These are phyloP conservation scores for Closterium sp. DNA, from an alignment of 139 green algal species.

Conservation along the genomic window DNA sequence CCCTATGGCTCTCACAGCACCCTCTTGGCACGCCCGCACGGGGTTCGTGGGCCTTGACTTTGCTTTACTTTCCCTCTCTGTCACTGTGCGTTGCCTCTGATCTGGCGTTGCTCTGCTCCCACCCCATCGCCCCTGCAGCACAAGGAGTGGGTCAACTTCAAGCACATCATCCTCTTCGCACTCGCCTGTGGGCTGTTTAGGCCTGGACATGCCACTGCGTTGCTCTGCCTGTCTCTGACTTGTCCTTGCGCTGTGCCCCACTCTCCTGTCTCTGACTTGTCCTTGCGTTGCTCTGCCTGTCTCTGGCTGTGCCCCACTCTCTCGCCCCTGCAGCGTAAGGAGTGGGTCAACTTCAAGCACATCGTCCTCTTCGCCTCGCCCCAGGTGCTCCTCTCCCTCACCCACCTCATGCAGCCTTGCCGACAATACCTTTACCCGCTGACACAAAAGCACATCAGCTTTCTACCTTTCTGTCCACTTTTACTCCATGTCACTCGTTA, in stretches of 20 bases:
- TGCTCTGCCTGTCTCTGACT: not conserved
- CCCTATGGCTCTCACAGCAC: too few relatives aligned
- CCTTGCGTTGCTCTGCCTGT: not conserved
- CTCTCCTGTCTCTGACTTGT: not conserved
- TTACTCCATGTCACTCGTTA: not conserved
- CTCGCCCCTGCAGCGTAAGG: constrained; percentile 21
- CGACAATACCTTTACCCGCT: not conserved
- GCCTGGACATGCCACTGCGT: too few relatives aligned
- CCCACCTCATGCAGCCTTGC: not conserved
- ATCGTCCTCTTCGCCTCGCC: constrained; percentile 59
- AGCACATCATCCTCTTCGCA: too few relatives aligned
- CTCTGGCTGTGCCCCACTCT: not conserved
- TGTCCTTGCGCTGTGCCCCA: not conserved
- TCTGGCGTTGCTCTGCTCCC: not conserved
- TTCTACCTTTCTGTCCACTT: not conserved
- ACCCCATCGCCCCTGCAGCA: not conserved
- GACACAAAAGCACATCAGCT: not conserved
- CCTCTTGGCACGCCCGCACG: too few relatives aligned
- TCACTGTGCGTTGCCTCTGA: not conserved
- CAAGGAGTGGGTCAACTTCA: constrained; percentile 57
- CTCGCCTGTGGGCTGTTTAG: too few relatives aligned
- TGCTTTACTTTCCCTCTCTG: not conserved
- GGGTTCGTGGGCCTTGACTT: too few relatives aligned
- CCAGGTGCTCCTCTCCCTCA: constrained; percentile 27
- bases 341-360: constrained; percentile 59